Evolutionary conservation across 768 basidiomycete species (phyloP), one percentile per base, ranked within the genome.

Genomic region (Mycena chlorophos): DNA sequence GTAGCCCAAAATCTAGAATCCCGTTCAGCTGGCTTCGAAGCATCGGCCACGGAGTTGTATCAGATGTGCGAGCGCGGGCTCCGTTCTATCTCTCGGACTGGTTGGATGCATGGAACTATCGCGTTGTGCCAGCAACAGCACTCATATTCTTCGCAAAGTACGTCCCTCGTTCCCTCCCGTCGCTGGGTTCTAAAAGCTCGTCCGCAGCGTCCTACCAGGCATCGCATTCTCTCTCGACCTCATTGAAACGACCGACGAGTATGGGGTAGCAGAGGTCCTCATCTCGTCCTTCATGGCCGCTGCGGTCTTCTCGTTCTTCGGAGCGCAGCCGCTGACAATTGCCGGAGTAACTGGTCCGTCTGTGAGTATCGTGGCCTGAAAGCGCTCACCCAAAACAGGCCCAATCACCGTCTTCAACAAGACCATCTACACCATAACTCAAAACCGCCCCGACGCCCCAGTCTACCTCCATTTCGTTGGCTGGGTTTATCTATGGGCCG

Each of bases 381-480:
- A 22, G 56, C 45, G 52, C 40, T 28, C 31, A 28, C 3, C 42
- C 37, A 23, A 52, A 28, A 34, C 67, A 84, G 91, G 92, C 20
- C 94, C 94, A 1, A 95, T 95, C 65, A 94, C 93, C 3, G 91
- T 96, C 8, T 86, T 94, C 62, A 95, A 94, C 75, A 91, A 90
- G 74, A 92, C 88, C 2, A 91, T 95, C 40, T 94, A 82, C 68
- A 79, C 87, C 62, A 91, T 94, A 55, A 74, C 91, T 52, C 67
- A 79, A 63, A 73, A 73, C 19, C 77, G 80, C 49, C 62, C 75
- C 10, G 76, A 86, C 56, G 74, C 86, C 4, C 91, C 92, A 1
- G 69, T 80, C 49, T 96, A 94, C 66, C 80, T 94, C 13, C 88
- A 88, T 30, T 94, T 94, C 65, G 80, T 95, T 8, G 92, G 92